Evolutionary conservation across 495 filamentous ascomycete species (phyloP), one percentile per base, ranked within the genome.

Genomic region (Hypoxylon fragiforme): DNA sequence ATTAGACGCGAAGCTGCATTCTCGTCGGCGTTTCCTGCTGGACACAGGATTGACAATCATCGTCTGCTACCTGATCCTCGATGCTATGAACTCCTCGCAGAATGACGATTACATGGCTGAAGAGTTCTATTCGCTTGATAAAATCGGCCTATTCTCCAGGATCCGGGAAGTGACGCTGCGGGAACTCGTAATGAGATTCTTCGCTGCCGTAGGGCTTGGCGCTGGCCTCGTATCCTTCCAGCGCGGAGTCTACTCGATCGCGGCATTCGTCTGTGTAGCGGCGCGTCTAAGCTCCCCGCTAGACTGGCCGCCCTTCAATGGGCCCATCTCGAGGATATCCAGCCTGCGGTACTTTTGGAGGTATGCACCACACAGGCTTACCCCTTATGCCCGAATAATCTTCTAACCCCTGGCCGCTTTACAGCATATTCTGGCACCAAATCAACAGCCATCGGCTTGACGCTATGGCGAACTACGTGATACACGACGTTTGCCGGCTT

Each of bases 381-480:
- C n/a, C n/a, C n/a, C n/a, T n/a, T n/a, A n/a, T n/a, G n/a, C n/a
- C n/a, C n/a, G n/a, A n/a, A n/a, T n/a, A n/a, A n/a, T n/a, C n/a
- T n/a, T n/a, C n/a, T n/a, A n/a, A n/a, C n/a, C n/a, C 30, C 34
- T 42, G 43, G 2, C 3, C 11, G 7, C 24, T 42, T 9, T 43
- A n/a, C 26, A 51, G 48, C 38, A 51, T 28, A 7, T 51, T 51
- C 32, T 51, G 48, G 48, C 48, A 51, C 43, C 48, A 51, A 18
- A 51, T 22, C 24, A 51, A 51, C 26, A 43, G 37, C 30, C 48
- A 51, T 21, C 48, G 48, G n/a, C 48, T 51, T 22, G 12, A 26
- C 16, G 16, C 20, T 12, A 22, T 43, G 2, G 42, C 48, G n/a
- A 51, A 51, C 43, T 51, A 20, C 12, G 16, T 51, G 8, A 30